Percentiles rank a stretch among this genome's conserved stretches.
phyloP scores from a whole-genome alignment of 805 yeast genomes.

The Suhomyces prunicola region DNA sequence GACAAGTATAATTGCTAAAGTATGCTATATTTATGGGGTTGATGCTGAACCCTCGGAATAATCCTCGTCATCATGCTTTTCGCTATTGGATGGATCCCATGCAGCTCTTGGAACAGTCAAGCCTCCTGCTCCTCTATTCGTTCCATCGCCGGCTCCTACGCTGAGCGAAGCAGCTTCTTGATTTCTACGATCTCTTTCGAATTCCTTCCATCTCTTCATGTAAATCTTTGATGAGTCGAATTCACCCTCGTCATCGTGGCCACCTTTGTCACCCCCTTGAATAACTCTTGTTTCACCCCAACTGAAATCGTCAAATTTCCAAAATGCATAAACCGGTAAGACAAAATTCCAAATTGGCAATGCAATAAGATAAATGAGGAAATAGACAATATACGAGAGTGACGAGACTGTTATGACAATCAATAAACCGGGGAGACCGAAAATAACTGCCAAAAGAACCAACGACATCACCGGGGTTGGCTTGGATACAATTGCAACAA shows the following conservation, averaged over 20 bases:
- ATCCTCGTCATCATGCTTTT: slow-evolving; percentile 20
- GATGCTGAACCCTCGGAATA: slow-evolving; percentile 22
- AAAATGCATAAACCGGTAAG: slow-evolving; percentile 79
- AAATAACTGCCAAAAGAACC: slow-evolving; percentile 68
- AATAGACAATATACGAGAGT: slow-evolving; percentile 70
- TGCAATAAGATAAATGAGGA: slow-evolving; percentile 71
- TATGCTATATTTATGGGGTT: slow-evolving; percentile 3
- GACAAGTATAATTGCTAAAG: background rate
- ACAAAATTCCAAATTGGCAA: slow-evolving; percentile 94
- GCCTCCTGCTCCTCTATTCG: slow-evolving; percentile 4
- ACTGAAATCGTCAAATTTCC: slow-evolving; percentile 95
- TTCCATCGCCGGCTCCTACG: background rate
- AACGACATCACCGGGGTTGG: slow-evolving; percentile 81
- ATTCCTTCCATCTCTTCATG: slow-evolving; percentile 95
- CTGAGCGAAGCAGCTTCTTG: slow-evolving; percentile 16
- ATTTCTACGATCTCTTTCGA: slow-evolving; percentile 64
- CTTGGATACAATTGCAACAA: slow-evolving; percentile 61
- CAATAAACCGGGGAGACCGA: slow-evolving; percentile 82
- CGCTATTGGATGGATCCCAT: slow-evolving; percentile 43
- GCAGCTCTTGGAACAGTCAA: slow-evolving; percentile 39
- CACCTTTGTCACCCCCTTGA: slow-evolving; percentile 61
- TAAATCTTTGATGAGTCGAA: slow-evolving; percentile 88
- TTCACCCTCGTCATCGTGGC: slow-evolving; percentile 74
- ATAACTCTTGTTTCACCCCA: slow-evolving; percentile 96
- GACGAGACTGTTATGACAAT: slow-evolving; percentile 80